Base-by-base conservation (phyloP, 257 asterid species). In the Striga asiatica region DNA sequence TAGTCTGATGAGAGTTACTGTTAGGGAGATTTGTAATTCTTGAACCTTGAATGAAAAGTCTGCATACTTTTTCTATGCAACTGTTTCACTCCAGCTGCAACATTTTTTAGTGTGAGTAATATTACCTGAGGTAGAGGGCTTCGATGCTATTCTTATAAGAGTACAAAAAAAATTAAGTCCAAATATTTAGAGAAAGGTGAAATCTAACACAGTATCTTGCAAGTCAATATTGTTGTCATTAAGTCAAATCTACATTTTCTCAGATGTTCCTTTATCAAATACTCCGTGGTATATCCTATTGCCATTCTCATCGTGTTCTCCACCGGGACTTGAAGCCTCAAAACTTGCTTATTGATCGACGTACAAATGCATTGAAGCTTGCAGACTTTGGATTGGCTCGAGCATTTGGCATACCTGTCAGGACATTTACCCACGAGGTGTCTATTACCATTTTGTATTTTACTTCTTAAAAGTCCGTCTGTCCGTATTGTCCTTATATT, bases 331-430 rank as follows among this genome's bases (percentile, higher is more conserved):
- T 89, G 79, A 89, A 89, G 76, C 97, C 97, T 61, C 97, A 89
- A 67, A 89, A 89, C 77, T 81, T 89, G 82, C 78, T 89, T 70
- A 85, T 89, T 48, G 95, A 89, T 75, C 78, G 82, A n/a, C 83
- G 93, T 56, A 85, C 93, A 53, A 89, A 85, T 68, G 78, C 85
- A 25, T 60, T 89, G 60, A 89, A 89, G 78, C 95, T 89, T 65
- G 97, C 97, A 48, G 97, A 89, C 79, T 89, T 89, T 71, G 97
- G 95, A 50, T 76, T 89, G 82, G 97, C 95, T 51, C 76, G 97
- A 72, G 97, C 97, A 56, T 89, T 83, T 61, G 95, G 97, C 54
- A 89, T 89, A 61, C 97, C 97, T 46, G 95, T 89, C 73, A 83
- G 95, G 82, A 79, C 95, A 56, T 89, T 81, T 64, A 89, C 95